Percentiles rank a stretch among this genome's conserved stretches.
Conservation (phyloP, 306 rosid species). For the Gynostemma pentaphyllum region DNA sequence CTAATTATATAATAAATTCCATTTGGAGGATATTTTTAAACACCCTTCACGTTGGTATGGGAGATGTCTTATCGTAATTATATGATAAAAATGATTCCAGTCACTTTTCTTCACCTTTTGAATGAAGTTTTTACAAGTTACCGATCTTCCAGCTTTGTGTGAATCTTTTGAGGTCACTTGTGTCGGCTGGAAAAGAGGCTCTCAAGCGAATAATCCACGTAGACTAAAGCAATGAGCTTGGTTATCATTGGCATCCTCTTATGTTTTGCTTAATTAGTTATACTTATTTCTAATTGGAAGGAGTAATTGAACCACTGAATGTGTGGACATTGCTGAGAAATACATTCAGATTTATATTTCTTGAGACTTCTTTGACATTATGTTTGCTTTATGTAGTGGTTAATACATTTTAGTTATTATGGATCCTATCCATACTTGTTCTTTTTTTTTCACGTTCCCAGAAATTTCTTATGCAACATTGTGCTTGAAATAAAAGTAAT, state of each 20-base stretch:
- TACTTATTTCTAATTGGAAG: background rate
- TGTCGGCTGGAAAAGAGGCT: background rate
- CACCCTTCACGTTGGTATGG: too few species aligned
- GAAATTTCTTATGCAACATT: background rate
- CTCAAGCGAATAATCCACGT: background rate
- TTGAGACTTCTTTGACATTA: background rate
- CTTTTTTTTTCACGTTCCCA: background rate
- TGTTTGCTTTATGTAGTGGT: background rate
- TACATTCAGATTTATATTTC: background rate
- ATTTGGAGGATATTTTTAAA: too few species aligned
- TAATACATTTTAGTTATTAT: background rate
- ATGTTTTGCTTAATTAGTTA: background rate
- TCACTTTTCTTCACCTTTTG: too few species aligned
- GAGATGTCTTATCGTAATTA: too few species aligned
- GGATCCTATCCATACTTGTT: background rate
- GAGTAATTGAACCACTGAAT: background rate
- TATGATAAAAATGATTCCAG: too few species aligned
- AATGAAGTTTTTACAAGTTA: too few species aligned
- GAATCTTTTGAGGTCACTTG: too few species aligned
- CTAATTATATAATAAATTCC: too few species aligned
- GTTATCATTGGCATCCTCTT: background rate
- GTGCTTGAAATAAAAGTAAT: conserved; percentile 1
- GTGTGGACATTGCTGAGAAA: background rate
- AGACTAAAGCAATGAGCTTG: background rate
- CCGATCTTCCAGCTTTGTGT: too few species aligned